Evolutionary conservation across 2,329 filamentous ascomycete species (phyloP).

Genomic region (Sclerotinia spermophila): DNA sequence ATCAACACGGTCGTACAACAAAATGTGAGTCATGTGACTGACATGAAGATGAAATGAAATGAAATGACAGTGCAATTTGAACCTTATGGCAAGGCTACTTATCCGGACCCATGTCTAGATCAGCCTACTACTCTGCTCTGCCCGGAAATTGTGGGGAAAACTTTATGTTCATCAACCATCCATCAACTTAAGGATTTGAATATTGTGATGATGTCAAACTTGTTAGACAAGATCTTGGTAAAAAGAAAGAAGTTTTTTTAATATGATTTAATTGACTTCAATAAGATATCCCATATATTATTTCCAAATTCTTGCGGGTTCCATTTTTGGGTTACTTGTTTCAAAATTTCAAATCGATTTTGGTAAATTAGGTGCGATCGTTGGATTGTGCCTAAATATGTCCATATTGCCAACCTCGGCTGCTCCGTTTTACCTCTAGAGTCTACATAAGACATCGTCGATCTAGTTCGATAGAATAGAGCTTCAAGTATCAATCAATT

Average conservation of each 20-base stretch:
- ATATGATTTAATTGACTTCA: neutral
- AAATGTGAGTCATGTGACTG: neutral
- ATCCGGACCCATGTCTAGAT: conserved; percentile 5
- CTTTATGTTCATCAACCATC: conserved; percentile 1
- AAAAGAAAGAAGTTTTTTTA: neutral
- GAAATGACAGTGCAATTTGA: neutral
- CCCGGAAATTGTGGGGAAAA: conserved; percentile 15
- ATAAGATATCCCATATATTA: neutral
- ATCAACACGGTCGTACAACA: no score
- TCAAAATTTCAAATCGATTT: neutral
- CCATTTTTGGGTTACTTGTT: neutral
- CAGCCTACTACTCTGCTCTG: neutral
- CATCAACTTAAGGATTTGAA: neutral
- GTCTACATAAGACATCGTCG: conserved; percentile 2
- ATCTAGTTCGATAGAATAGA: neutral
- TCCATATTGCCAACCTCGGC: conserved; percentile 1
- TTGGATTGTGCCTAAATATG: conserved; percentile 12
- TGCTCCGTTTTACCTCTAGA: neutral
- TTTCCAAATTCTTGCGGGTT: neutral
- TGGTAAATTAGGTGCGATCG: neutral
- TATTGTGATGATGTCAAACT: neutral
- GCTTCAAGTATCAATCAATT: neutral
- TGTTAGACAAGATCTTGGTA: neutral
- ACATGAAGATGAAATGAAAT: no score
- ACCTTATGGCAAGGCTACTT: neutral